Evolutionary conservation across 1,284 basidiomycete species (phyloP), one percentile per base, ranked within the genome.

Genomic region (Sphagnurus paluster): DNA sequence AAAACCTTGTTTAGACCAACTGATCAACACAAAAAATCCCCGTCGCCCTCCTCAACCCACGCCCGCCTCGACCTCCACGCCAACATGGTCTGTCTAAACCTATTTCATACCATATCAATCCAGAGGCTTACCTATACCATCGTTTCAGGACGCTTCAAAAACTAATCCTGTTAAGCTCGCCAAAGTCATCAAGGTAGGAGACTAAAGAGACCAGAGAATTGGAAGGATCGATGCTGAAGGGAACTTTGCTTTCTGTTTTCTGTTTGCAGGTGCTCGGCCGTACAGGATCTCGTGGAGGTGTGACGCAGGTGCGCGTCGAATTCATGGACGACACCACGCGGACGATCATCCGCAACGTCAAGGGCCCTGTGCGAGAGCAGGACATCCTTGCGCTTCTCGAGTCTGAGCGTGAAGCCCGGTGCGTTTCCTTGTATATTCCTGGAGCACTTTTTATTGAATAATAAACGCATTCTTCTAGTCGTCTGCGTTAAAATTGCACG

Each of bases 351-450:
- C 92, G 96, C 60, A 99, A 99, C 79, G 97, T 99, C 64, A 99
- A 99, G 79, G 97, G 97, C 20, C 95, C 96, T 56, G 95, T 98
- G 58, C 81, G 93, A 60, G 90, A 93, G 73, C 84, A 95, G 72
- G 97, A 99, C 73, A 98, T 99, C 67, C 82, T 99, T 58, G 94
- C 95, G 62, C 79, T 99, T 61, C 82, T 99, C 69, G 97, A 99
- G 81, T 92, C 89, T 71, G 97, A 99, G 78, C 93, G 97, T 78
- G 97, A 99, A 80, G 97, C 97, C 67, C 93, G 97, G 95, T 98
- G 33, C 25, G 53, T 52, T 24, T 14, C 5, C 11, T 19, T 0
- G 6, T 34, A 9, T 26, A 7, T 33, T 42, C 17, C 13, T 53
- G 35, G 50, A 46, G 42, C 44, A 38, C 52, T 24, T n/a, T n/a